Percentiles rank a stretch among this genome's conserved stretches.
phyloP scores from a whole-genome alignment of 768 basidiomycete genomes.

The Termitomyces sp. region DNA sequence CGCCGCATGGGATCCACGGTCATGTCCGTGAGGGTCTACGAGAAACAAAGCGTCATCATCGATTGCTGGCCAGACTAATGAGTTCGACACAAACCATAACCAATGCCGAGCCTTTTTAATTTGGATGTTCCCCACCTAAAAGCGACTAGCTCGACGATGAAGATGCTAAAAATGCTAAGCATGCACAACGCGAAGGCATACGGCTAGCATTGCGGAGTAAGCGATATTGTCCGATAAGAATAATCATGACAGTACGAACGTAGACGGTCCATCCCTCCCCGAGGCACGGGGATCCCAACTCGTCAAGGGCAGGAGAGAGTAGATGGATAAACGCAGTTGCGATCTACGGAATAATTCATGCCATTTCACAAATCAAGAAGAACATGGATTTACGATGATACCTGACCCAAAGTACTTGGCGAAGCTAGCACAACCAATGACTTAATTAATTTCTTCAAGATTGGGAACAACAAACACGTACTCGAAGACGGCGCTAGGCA shows the following conservation, averaged over 20 bases:
- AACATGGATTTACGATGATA: not conserved
- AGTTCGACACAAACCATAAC: not conserved
- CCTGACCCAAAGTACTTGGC: not conserved
- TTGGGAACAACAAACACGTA: not conserved
- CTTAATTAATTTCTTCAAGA: not conserved
- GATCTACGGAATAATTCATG: not conserved
- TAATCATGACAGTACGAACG: not conserved
- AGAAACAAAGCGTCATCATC: not conserved
- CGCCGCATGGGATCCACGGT: not conserved
- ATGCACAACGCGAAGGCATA: not conserved
- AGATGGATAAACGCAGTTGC: not conserved
- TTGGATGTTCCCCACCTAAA: not conserved
- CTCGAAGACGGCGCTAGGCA: not conserved
- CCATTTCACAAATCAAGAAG: not conserved
- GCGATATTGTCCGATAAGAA: not conserved
- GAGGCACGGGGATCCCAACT: not conserved
- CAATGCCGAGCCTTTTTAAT: not conserved
- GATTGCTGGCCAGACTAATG: not conserved
- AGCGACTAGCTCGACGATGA: not conserved
- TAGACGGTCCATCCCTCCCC: not conserved
- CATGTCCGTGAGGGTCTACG: not conserved
- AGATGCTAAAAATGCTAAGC: not conserved
- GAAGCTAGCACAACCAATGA: not conserved
- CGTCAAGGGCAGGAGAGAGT: not conserved
- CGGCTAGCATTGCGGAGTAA: not conserved